phyloP scores from a whole-genome alignment of 202 grass and related monocot genomes.

The Setaria viridis region DNA sequence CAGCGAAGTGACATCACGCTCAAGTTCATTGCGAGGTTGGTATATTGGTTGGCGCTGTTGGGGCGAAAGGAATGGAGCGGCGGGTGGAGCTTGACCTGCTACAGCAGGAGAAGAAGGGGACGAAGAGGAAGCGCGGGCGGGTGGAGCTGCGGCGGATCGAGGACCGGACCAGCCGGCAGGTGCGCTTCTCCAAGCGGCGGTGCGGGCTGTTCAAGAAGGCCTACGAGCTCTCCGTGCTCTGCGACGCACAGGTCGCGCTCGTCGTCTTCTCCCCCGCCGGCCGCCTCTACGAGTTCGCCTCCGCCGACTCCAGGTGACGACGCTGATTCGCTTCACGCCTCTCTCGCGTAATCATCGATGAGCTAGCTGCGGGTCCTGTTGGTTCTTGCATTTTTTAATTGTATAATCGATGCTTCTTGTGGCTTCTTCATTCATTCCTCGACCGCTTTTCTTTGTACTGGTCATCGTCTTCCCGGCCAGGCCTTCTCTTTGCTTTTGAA shows the following conservation, averaged over 20 bases:
- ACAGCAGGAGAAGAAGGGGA: neutral
- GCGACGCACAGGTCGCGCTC: slow-evolving; percentile 49
- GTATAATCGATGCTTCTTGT: neutral
- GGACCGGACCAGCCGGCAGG: slow-evolving; percentile 54
- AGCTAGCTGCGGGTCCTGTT: neutral
- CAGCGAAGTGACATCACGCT: neutral
- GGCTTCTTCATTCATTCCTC: neutral
- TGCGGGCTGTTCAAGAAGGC: slow-evolving; percentile 63
- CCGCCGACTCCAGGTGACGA: slow-evolving; percentile 40
- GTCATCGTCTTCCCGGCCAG: neutral
- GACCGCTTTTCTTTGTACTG: neutral
- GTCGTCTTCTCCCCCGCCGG: slow-evolving; percentile 61
- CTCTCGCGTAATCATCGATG: neutral
- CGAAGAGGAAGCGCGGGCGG: slow-evolving; percentile 45
- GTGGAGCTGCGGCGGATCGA: slow-evolving; percentile 59
- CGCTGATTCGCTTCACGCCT: neutral
- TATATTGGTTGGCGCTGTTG: neutral
- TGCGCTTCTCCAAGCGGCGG: slow-evolving; percentile 60
- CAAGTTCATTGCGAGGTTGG: no score
- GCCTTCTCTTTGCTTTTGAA: neutral
- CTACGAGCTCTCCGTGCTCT: slow-evolving; percentile 49
- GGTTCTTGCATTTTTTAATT: neutral
- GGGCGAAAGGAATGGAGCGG: neutral
- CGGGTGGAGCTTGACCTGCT: neutral
- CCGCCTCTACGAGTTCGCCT: slow-evolving; percentile 53